Conservation (phyloP, 2,329 filamentous ascomycete genomes). For the Xylaria polymorpha region DNA sequence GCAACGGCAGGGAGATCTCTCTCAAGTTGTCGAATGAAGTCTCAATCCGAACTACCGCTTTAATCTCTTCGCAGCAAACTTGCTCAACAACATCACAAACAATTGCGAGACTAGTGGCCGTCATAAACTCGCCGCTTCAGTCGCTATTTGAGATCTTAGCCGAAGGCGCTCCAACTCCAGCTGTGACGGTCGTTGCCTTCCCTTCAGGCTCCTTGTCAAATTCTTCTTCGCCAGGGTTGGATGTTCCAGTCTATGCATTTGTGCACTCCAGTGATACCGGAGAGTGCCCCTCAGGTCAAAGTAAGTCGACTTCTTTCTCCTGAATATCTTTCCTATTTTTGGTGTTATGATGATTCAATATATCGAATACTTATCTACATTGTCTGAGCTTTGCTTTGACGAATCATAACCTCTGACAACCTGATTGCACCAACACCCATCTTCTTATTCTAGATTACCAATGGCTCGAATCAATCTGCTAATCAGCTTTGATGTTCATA, state of each 20-base stretch:
- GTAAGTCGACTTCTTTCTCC: slow-evolving; percentile 71
- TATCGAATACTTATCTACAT: slow-evolving; percentile 99
- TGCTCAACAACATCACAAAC: slow-evolving; percentile 46
- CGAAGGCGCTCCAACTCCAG: slow-evolving; percentile 81
- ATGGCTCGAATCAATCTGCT: slow-evolving; percentile 28
- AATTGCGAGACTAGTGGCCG: slow-evolving; percentile 71
- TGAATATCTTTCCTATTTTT: slow-evolving; percentile 33
- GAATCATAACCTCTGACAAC: slow-evolving; percentile 87
- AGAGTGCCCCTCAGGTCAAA: slow-evolving; percentile 88
- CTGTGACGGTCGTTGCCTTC: slow-evolving; percentile 76
- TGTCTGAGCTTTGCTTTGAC: slow-evolving; percentile 93
- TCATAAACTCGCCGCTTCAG: slow-evolving; percentile 74
- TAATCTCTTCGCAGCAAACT: slow-evolving; percentile 61
- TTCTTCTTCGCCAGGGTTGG: slow-evolving; percentile 50
- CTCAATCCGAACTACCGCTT: slow-evolving; percentile 63
- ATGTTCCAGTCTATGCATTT: slow-evolving; percentile 67
- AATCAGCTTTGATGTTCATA: slow-evolving; percentile 37
- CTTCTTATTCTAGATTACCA: slow-evolving; percentile 35
- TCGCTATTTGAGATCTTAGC: slow-evolving; percentile 75
- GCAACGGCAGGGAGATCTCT: slow-evolving; percentile 51
- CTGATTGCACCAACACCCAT: slow-evolving; percentile 71
- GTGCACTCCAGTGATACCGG: slow-evolving; percentile 91
- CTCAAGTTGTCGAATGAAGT: slow-evolving; percentile 68
- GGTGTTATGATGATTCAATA: slow-evolving; percentile 84
- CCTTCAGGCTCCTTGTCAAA: slow-evolving; percentile 62